These are phyloP conservation scores for Dendrobium officinale DNA, from an alignment of 106 monocot genomes.

Conservation along the genomic window DNA sequence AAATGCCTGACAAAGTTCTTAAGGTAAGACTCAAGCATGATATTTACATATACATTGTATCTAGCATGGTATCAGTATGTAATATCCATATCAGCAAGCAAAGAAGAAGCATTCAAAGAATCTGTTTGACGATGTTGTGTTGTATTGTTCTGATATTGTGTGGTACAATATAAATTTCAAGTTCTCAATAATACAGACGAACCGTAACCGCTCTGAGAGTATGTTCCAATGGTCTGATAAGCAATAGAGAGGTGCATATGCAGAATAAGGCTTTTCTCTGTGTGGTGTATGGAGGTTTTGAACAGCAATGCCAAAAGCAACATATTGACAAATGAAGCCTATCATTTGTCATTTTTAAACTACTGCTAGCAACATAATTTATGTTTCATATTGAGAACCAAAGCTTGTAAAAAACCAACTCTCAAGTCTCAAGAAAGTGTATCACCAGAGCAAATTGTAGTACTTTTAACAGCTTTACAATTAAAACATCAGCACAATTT, in stretches of 20 bases:
- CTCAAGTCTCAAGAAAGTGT: background rate
- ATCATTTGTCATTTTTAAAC: too few species aligned
- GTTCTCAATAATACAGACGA: background rate
- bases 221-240: background rate
- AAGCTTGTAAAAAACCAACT: too few species aligned
- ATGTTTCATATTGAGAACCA: too few species aligned
- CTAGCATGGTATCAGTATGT: background rate
- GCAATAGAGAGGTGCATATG: background rate
- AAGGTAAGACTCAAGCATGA: background rate
- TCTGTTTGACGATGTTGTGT: background rate
- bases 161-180: background rate
- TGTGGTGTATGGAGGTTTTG: background rate
- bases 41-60: background rate
- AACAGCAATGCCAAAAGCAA: background rate
- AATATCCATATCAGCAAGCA: background rate
- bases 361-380: too few species aligned
- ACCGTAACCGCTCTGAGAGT: background rate
- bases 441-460: background rate
- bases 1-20: constrained; percentile 46
- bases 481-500: background rate
- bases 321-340: too few species aligned
- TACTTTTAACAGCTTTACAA: background rate
- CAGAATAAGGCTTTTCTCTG: background rate
- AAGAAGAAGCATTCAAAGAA: background rate
- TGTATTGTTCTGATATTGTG: background rate